These are phyloP conservation scores for Hanseniaspora thailandica DNA, from an alignment of 805 yeast genomes.

Conservation along the genomic window DNA sequence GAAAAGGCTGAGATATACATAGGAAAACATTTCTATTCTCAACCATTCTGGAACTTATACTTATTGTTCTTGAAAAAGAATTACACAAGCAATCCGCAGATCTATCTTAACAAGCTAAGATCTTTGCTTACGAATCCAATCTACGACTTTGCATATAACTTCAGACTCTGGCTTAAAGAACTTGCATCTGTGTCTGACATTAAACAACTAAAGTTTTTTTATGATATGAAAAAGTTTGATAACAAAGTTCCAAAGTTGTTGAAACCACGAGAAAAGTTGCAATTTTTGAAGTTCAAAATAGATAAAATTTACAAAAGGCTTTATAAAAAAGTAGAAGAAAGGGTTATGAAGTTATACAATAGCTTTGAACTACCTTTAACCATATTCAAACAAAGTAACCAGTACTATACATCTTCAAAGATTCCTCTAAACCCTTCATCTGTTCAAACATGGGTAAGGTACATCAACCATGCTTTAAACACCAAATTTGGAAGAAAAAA, in stretches of 20 bases:
- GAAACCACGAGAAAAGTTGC: conserved; percentile 8
- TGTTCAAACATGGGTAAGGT: conserved; percentile 24
- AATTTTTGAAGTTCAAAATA: conserved; percentile 23
- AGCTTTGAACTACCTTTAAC: conserved; percentile 26
- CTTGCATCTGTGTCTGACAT: conserved; percentile 25
- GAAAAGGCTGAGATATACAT: conserved; percentile 26
- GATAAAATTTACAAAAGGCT: conserved; percentile 25
- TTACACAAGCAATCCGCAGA: conserved; percentile 13
- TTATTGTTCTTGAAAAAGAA: conserved; percentile 23
- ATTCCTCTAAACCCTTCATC: conserved; percentile 21
- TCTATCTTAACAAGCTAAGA: conserved; percentile 24
- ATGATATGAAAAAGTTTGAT: conserved; percentile 21
- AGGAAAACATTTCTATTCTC: conserved; percentile 28
- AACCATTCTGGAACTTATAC: conserved; percentile 29
- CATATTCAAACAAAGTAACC: conserved; percentile 16
- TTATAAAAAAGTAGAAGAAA: conserved; percentile 26
- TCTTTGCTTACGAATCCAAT: conserved; percentile 26
- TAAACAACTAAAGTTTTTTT: conserved; percentile 21
- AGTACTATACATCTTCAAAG: conserved; percentile 23
- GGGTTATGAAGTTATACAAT: conserved; percentile 24
- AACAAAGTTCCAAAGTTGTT: conserved; percentile 17
- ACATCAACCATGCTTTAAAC: conserved; percentile 24
- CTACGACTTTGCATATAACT: conserved; percentile 26
- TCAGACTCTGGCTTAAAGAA: conserved; percentile 25
- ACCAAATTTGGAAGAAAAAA: conserved; percentile 14